A percentile compares a stretch with the other conserved stretches of the same genome.
phyloP scores from a whole-genome alignment of 352 stramenopile species.

The Globisporangium irregulare region DNA sequence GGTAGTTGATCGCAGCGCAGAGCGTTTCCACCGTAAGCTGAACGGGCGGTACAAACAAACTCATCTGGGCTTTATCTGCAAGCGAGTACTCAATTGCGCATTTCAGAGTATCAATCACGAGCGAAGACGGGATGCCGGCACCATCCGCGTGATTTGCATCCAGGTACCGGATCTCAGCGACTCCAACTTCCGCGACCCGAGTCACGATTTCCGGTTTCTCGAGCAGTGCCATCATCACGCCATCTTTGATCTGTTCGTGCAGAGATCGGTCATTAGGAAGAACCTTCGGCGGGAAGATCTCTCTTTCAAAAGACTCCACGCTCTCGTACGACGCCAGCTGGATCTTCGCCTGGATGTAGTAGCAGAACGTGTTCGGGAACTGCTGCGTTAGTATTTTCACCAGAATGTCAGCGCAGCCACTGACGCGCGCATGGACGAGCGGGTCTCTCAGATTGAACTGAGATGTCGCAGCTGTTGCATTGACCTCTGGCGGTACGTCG shows the following conservation, averaged over 20 bases:
- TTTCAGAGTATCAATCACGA: constrained; percentile 60
- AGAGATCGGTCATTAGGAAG: constrained; percentile 48
- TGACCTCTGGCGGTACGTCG: constrained; percentile 24
- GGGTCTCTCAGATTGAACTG: constrained; percentile 41
- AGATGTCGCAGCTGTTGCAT: constrained; percentile 32
- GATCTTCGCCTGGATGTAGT: constrained; percentile 64
- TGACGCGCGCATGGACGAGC: constrained; percentile 50
- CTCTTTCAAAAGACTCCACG: constrained; percentile 63
- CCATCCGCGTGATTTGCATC: constrained; percentile 50
- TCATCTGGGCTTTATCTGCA: constrained; percentile 32
- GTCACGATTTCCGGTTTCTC: constrained; percentile 45
- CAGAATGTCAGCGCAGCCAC: constrained; percentile 64
- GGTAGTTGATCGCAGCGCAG: constrained; percentile 73
- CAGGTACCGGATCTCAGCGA: constrained; percentile 64
- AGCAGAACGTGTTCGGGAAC: constrained; percentile 77
- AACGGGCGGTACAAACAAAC: constrained; percentile 46
- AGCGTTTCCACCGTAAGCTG: constrained; percentile 54
- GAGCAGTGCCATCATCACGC: constrained; percentile 44
- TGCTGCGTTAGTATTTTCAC: constrained; percentile 60
- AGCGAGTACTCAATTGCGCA: constrained; percentile 54
- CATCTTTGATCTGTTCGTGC: constrained; percentile 55
- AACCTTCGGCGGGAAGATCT: constrained; percentile 57
- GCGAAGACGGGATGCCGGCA: constrained; percentile 39
- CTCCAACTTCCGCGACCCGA: constrained; percentile 49
- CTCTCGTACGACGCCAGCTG: constrained; percentile 73